Conservation (phyloP, 441 rosid species). For the Euphorbia corollata region DNA sequence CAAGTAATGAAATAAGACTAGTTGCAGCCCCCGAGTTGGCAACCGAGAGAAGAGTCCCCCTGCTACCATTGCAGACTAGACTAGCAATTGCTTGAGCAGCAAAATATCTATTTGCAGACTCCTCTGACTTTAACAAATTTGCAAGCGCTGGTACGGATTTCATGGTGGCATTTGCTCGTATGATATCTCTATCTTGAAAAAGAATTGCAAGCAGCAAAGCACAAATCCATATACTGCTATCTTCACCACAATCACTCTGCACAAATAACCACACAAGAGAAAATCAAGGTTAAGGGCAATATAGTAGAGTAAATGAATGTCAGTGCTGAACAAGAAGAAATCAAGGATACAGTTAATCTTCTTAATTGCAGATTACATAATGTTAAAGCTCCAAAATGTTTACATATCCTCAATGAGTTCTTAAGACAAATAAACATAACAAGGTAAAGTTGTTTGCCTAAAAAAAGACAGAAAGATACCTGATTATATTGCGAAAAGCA, state of each 20-base stretch:
- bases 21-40: conserved; percentile 96
- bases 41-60: conserved; percentile 97
- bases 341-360: conserved; percentile 1
- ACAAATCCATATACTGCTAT: conserved; percentile 90
- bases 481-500: conserved; percentile 63
- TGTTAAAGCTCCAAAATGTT: not conserved
- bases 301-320: not conserved
- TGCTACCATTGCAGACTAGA: conserved; percentile 94
- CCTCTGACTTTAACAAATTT: conserved; percentile 91
- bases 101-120: conserved; percentile 78
- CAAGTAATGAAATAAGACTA: conserved; percentile 91
- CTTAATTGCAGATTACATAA: not conserved
- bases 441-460: conserved; percentile 7
- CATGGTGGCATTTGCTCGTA: conserved; percentile 82
- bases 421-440: conserved; percentile 5
- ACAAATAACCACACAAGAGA: conserved; percentile 21
- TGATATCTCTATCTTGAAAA: conserved; percentile 97
- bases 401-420: not conserved
- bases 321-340: conserved; percentile 3
- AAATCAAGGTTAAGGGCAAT: conserved; percentile 20
- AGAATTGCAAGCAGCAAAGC: conserved; percentile 89
- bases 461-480: conserved; percentile 33
- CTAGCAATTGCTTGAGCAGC: conserved; percentile 96
- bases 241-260: conserved; percentile 89
- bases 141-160: conserved; percentile 85